A percentile compares a stretch with the other conserved stretches of the same genome.
phyloP scores from a whole-genome alignment of 225 moss, liverwort and hornwort species.

The Pseudoscleropodium purum region DNA sequence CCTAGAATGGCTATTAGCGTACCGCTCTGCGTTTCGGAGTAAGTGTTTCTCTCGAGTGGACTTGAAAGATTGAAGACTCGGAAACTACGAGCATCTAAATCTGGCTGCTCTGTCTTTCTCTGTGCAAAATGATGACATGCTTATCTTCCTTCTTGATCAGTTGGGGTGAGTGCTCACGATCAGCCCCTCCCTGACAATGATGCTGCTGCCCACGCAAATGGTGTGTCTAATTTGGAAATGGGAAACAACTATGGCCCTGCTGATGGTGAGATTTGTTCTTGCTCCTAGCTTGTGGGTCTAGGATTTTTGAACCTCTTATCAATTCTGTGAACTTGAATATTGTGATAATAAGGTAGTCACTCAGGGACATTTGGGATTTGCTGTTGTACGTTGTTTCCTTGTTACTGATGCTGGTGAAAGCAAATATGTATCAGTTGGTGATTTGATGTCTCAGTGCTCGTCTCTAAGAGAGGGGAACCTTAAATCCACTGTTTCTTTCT shows the following conservation, averaged over 20 bases:
- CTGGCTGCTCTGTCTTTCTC: not conserved
- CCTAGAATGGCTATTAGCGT: not conserved
- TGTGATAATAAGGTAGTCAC: not conserved
- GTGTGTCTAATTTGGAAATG: not conserved
- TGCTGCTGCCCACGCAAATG: not conserved
- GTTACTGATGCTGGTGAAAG: not conserved
- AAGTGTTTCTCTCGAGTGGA: not conserved
- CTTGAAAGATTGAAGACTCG: not conserved
- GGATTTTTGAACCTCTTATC: not conserved
- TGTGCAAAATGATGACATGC: not conserved
- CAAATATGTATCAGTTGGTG: not conserved
- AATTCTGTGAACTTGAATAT: not conserved
- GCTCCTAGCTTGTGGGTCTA: not conserved
- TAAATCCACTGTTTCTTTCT: not conserved
- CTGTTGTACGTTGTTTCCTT: fast-evolving
- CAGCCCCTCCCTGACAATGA: not conserved
- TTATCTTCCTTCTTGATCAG: not conserved
- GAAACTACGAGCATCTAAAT: not conserved
- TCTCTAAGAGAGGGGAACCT: not conserved
- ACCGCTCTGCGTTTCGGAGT: not conserved
- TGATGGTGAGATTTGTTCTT: not conserved
- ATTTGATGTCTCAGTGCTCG: not conserved
- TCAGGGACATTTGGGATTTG: no score
- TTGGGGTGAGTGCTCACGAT: not conserved
- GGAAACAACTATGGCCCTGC: not conserved